Base-by-base conservation (phyloP, 768 basidiomycete species). In the Lactifluus subvellereus region DNA sequence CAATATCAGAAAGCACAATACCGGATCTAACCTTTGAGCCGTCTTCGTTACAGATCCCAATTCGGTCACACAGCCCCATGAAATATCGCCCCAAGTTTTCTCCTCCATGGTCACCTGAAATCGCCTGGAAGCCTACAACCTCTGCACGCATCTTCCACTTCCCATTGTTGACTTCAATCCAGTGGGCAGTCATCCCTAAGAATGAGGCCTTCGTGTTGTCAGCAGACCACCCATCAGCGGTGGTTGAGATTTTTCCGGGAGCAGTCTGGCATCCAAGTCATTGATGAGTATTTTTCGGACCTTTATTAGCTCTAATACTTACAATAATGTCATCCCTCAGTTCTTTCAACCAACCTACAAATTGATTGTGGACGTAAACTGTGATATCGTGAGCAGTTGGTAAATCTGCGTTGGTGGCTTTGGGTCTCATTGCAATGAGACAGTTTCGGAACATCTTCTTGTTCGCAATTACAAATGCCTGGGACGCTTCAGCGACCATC, bases 81-180 rank as follows among this genome's bases (percentile, higher is more conserved):
- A 43, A 14, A 7, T 52, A 59, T 2, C 32, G 7, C 14, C 59
- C 51, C 0, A 60, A 42, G 4, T 60, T 60, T 32, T 16, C n/a
- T 0, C 59, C 51, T n/a, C 59, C 53, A n/a, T 60, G 50, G 9
- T 45, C 16, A 4, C 59, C 59, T 18, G 33, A 53, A 18, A 59
- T 16, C 0, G 50, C 6, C 50, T 42, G 13, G 8, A 59, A 59
- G 18, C 58, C 40, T 2, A 59, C 16, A 6, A 60, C 51, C 9
- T 52, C 43, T 0, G 43, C 11, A 4, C 32, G 13, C 32, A 59
- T 4, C 14, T 52, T 35, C 58, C 58, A 59, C 5, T 38, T 49
- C 0, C 8, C 10, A 6, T 8, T 32, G 5, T 10, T 60, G 0
- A 60, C 30, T 2, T 47, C 42, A 6, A 60, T 53, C 51, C 59